Conservation (phyloP, 305 asterid genomes). For the Plantago coronopus region DNA sequence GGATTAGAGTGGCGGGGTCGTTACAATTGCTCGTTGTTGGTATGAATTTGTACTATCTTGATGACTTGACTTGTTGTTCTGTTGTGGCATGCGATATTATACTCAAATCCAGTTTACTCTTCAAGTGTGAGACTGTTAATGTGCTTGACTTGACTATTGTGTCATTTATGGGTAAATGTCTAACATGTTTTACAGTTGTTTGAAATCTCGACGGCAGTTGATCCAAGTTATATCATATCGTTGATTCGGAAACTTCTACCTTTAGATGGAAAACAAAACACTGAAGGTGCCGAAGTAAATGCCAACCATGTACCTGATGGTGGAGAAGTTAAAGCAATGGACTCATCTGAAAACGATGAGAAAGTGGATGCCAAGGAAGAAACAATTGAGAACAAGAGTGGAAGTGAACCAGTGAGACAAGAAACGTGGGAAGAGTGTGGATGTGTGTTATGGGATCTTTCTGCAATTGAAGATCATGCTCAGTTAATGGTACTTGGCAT, state of each 20-base stretch:
- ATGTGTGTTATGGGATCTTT: conserved; percentile 96
- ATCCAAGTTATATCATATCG: conserved; percentile 84
- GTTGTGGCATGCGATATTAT: background rate
- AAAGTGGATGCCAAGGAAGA: conserved; percentile 25
- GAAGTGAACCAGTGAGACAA: conserved; percentile 36
- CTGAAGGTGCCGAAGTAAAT: conserved; percentile 27
- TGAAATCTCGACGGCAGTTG: conserved; percentile 78
- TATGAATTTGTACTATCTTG: too few relatives aligned
- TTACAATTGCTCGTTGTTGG: background rate
- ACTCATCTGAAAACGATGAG: conserved; percentile 30
- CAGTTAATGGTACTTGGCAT: conserved; percentile 64
- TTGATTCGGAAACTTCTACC: conserved; percentile 90
- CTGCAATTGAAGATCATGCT: conserved; percentile 82
- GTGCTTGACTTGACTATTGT: background rate
- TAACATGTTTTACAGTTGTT: conserved; percentile 53
- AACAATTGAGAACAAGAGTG: conserved; percentile 27
- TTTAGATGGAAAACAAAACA: conserved; percentile 28
- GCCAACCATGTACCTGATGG: conserved; percentile 33
- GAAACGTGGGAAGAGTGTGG: conserved; percentile 89
- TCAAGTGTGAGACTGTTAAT: background rate
- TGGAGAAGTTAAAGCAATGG: conserved; percentile 42
- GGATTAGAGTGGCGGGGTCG: too few relatives aligned
- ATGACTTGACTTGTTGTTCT: too few relatives aligned
- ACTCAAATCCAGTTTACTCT: background rate
- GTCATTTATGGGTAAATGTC: conserved; percentile 5